These are phyloP conservation scores for Zoysia matrella DNA, from an alignment of 202 grass and related monocot genomes.

Conservation along the genomic window DNA sequence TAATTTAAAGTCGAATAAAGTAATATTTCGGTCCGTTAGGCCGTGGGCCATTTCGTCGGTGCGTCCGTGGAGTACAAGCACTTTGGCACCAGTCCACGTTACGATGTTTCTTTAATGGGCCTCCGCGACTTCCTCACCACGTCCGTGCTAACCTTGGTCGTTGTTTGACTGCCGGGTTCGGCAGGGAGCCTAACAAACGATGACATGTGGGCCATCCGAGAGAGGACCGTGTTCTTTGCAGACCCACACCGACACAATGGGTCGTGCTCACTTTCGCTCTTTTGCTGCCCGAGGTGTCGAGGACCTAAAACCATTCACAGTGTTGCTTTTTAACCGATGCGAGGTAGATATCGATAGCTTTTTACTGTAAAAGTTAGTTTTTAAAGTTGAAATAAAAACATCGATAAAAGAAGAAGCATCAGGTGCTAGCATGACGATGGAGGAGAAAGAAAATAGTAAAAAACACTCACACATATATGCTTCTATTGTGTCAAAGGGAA, in stretches of 20 bases:
- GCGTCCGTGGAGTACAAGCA: neutral
- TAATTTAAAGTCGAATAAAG: too few species aligned
- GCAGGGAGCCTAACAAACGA: slow-evolving; percentile 42
- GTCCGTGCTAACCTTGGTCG: too few species aligned
- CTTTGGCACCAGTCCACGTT: slow-evolving; percentile 19
- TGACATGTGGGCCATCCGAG: slow-evolving; percentile 26
- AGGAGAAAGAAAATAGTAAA: too few species aligned
- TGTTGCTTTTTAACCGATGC: too few species aligned
- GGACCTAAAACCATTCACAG: too few species aligned
- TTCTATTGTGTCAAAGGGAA: too few species aligned
- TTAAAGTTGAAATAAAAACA: too few species aligned
- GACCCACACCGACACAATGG: slow-evolving; percentile 21
- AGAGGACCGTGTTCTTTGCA: neutral
- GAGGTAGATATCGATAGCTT: too few species aligned
- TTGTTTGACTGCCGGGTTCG: neutral
- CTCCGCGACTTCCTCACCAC: neutral
- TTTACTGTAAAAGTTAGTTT: too few species aligned
- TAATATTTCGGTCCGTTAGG: slow-evolving; percentile 14
- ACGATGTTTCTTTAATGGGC: slow-evolving; percentile 5
- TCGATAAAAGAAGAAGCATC: too few species aligned
- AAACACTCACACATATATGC: too few species aligned
- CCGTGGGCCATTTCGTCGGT: slow-evolving; percentile 31
- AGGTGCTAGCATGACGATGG: too few species aligned
- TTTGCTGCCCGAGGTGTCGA: neutral
- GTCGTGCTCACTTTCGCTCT: neutral